Conservation (phyloP, 1,139 yeast genomes). For the Candida tetrigidarum region DNA sequence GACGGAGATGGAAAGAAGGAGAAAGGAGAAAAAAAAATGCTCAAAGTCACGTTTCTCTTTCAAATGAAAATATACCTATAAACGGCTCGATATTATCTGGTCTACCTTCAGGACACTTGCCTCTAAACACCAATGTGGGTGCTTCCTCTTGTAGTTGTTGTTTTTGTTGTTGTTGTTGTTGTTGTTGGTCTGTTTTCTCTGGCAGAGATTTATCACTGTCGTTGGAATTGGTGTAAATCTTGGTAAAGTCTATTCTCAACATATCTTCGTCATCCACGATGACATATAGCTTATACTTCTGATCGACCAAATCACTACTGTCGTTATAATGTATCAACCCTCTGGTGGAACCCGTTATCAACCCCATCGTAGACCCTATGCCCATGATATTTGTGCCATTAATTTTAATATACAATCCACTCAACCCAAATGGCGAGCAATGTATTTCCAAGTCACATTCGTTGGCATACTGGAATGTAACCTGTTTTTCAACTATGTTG, state of each 20-base stretch:
- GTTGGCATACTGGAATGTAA: constrained; percentile 50
- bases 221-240: constrained; percentile 35
- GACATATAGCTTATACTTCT: constrained; percentile 57
- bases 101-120: constrained; percentile 57
- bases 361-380: constrained; percentile 62
- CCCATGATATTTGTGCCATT: constrained; percentile 58
- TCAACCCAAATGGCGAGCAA: constrained; percentile 63
- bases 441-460: constrained; percentile 60
- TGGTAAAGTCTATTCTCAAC: constrained; percentile 57
- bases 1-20: no score
- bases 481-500: constrained; percentile 20
- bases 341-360: constrained; percentile 55
- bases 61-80: constrained; percentile 60
- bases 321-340: constrained; percentile 58
- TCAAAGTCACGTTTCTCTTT: constrained; percentile 32
- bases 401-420: constrained; percentile 56
- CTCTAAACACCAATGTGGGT: constrained; percentile 55
- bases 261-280: constrained; percentile 52
- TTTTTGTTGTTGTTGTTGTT: no score
- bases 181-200: constrained; percentile 12
- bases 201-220: constrained; percentile 14
- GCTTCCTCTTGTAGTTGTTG: constrained; percentile 40
- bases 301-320: constrained; percentile 49
- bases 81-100: constrained; percentile 59
- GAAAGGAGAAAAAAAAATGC: no score